Conservation (phyloP, 108 stramenopile species). For the Pseudonitzschia delicatissima region DNA sequence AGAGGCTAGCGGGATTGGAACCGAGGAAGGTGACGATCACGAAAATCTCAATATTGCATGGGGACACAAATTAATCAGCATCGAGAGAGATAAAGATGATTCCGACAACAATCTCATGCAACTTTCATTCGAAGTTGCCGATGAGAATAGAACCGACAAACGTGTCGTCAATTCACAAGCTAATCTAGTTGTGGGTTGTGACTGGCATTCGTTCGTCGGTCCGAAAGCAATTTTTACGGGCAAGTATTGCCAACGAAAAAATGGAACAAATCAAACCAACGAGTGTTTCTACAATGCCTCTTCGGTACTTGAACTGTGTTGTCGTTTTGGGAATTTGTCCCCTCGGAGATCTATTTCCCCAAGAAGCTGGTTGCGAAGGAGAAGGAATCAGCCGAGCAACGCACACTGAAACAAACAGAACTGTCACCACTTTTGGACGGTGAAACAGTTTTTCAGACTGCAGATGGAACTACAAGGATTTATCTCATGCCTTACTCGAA, state of each 20-base stretch:
- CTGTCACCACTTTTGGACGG: slow-evolving; percentile 47
- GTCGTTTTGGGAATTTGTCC: slow-evolving; percentile 82
- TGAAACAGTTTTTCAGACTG: slow-evolving; percentile 83
- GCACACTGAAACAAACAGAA: not conserved
- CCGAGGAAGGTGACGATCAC: not conserved
- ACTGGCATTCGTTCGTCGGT: slow-evolving; percentile 86
- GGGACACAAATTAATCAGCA: slow-evolving; percentile 50
- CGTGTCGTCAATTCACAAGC: slow-evolving; percentile 28
- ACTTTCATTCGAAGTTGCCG: slow-evolving; percentile 42
- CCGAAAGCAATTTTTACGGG: slow-evolving; percentile 39
- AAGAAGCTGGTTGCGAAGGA: no score
- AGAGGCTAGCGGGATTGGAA: not conserved
- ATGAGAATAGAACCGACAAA: slow-evolving; percentile 24
- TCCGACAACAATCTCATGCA: slow-evolving; percentile 6
- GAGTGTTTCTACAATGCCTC: slow-evolving; percentile 25
- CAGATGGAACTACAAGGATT: slow-evolving; percentile 74
- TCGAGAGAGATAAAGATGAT: slow-evolving; percentile 21
- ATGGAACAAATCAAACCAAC: not conserved
- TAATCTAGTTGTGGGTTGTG: slow-evolving; percentile 85
- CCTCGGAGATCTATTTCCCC: not conserved
- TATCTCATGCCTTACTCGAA: slow-evolving; percentile 82
- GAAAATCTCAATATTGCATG: slow-evolving; percentile 30
- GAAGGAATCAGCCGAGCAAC: not conserved
- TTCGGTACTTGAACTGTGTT: slow-evolving; percentile 74
- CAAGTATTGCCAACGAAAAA: slow-evolving; percentile 17